Evolutionary conservation across 768 basidiomycete genomes (phyloP).

Genomic region (Arthromyces matolae): DNA sequence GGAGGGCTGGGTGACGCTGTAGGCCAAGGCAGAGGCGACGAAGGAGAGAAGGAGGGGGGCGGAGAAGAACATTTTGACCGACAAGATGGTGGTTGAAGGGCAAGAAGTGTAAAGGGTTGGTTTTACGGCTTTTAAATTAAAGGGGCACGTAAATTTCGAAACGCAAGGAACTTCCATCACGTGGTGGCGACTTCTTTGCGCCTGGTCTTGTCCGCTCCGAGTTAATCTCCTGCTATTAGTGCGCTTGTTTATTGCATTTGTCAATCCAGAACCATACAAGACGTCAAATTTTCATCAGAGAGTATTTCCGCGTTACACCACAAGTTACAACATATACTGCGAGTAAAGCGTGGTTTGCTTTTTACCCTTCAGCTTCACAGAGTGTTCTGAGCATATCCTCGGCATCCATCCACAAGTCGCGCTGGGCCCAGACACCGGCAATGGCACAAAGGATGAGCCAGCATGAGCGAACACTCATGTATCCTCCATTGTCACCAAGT

Average conservation of each 20-base stretch:
- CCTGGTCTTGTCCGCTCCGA: neutral
- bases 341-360: neutral
- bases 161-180: conserved; percentile 14
- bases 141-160: conserved; percentile 15
- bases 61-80: conserved; percentile 39
- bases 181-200: conserved; percentile 14
- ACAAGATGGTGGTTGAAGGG: conserved; percentile 5
- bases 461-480: conserved; percentile 47
- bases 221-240: conserved; percentile 1
- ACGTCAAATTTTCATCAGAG: conserved; percentile 8
- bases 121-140: too few species aligned
- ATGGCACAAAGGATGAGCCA: conserved; percentile 73
- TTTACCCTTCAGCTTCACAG: conserved; percentile 6
- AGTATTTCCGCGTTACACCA: conserved; percentile 1
- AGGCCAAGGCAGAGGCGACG: conserved; percentile 58
- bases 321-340: too few species aligned
- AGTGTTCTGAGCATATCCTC: conserved; percentile 42
- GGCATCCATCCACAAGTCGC: conserved; percentile 78
- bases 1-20: conserved; percentile 54
- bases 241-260: neutral
- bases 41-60: conserved; percentile 43
- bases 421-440: conserved; percentile 71
- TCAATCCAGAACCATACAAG: conserved; percentile 9
- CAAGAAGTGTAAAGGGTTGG: conserved; percentile 13
- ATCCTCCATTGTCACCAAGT: conserved; percentile 8